Percentiles rank a stretch among this genome's conserved stretches.
Conservation (phyloP, 2,329 filamentous ascomycete species). For the Aspergillus texensis region DNA sequence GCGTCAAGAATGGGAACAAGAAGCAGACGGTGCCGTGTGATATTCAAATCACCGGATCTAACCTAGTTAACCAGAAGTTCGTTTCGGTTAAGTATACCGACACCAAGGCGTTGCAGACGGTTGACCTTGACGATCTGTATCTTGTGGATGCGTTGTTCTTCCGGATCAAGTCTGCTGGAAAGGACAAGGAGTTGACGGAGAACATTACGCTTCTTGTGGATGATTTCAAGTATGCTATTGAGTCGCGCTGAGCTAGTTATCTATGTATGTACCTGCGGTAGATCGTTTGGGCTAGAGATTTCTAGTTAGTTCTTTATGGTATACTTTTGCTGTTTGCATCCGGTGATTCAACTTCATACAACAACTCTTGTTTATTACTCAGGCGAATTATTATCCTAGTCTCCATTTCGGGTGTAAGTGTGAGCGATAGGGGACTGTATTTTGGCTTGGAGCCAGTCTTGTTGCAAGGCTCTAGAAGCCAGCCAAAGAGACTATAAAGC, state of each 20-base stretch:
- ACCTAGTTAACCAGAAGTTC: neutral
- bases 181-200: neutral
- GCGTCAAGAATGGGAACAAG: neutral
- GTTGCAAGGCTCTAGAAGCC: no score
- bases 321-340: no score
- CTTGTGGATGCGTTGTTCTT: neutral
- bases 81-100: neutral
- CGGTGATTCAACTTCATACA: no score
- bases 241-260: fast-evolving
- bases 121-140: neutral
- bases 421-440: no score
- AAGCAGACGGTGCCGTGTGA: neutral
- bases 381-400: no score
- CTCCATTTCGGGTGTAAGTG: no score
- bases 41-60: neutral
- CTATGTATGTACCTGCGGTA: no score
- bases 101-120: neutral
- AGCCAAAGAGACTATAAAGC: no score
- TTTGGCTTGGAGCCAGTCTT: no score
- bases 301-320: no score
- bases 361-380: no score
- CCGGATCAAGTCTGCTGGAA: neutral
- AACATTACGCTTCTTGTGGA: neutral
- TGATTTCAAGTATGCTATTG: neutral
- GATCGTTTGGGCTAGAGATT: no score